Conservation (phyloP, 768 basidiomycete genomes). For the Hygrophorus russula region DNA sequence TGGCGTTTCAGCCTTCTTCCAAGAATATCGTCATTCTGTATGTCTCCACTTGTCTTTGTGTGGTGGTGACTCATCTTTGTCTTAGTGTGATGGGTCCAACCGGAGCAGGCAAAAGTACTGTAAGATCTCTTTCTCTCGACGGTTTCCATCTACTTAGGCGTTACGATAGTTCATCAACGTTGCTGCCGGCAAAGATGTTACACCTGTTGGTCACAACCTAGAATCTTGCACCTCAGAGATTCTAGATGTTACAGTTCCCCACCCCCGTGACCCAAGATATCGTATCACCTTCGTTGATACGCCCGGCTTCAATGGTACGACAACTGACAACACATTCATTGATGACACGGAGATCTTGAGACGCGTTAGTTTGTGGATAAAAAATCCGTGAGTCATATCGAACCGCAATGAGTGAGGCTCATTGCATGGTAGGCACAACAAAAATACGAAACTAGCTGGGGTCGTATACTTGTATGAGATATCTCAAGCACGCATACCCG, state of each 20-base stretch:
- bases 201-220: conserved; percentile 2
- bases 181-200: conserved; percentile 3
- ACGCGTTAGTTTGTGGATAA: conserved; percentile 10
- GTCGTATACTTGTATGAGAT: conserved; percentile 21
- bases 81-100: neutral
- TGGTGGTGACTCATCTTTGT: neutral
- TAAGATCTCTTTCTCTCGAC: neutral
- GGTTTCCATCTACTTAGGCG: neutral
- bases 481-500: conserved; percentile 28
- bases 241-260: neutral
- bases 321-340: conserved; percentile 9
- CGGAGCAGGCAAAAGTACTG: neutral
- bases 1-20: too few relatives aligned
- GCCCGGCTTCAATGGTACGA: conserved; percentile 16
- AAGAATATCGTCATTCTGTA: conserved; percentile 3
- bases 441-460: conserved; percentile 16
- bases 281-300: conserved; percentile 12
- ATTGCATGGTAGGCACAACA: conserved; percentile 14
- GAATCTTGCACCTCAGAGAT: conserved; percentile 6
- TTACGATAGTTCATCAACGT: conserved; percentile 7
- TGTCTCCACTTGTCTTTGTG: neutral
- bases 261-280: neutral
- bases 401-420: neutral
- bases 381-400: conserved; percentile 7
- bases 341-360: conserved; percentile 9